These are phyloP conservation scores for Jackrogersella multiformis DNA, from an alignment of 495 filamentous ascomycete genomes.

Conservation along the genomic window DNA sequence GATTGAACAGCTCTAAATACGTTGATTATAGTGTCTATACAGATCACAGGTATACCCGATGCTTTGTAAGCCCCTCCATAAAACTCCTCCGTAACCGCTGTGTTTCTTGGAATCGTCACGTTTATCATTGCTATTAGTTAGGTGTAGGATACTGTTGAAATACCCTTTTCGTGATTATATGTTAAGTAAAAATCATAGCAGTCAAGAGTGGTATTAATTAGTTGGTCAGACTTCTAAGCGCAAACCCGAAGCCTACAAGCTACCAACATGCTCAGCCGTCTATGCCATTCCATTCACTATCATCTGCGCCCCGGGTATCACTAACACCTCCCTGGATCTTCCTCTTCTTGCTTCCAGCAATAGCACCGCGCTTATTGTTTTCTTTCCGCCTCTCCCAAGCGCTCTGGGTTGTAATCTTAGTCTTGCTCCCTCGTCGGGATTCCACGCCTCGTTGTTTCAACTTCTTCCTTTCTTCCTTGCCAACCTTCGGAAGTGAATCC, in stretches of 20 bases:
- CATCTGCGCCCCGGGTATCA: slow-evolving; percentile 52
- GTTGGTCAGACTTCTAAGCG: neutral
- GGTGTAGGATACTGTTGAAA: neutral
- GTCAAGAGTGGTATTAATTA: neutral
- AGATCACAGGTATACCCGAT: neutral
- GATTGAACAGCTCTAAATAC: neutral
- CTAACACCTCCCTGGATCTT: slow-evolving; percentile 52
- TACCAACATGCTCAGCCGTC: slow-evolving; percentile 55
- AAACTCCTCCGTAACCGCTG: neutral
- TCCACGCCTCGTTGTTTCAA: slow-evolving; percentile 86
- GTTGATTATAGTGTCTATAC: neutral
- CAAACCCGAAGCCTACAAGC: neutral
- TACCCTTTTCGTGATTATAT: neutral
- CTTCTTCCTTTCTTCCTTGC: slow-evolving; percentile 81
- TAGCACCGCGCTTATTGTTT: slow-evolving; percentile 77
- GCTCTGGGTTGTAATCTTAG: slow-evolving; percentile 90
- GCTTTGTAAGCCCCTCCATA: neutral
- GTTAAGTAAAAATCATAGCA: neutral
- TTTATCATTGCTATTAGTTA: neutral
- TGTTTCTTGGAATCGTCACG: neutral
- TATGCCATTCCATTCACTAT: slow-evolving; percentile 72
- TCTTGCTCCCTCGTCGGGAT: slow-evolving; percentile 65
- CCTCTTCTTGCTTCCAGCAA: slow-evolving; percentile 73
- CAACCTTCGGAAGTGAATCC: slow-evolving; percentile 82
- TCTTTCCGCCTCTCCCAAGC: slow-evolving; percentile 83